Conservation (phyloP, 1,139 yeast genomes). For the Debaryomycetaceae sp. region DNA sequence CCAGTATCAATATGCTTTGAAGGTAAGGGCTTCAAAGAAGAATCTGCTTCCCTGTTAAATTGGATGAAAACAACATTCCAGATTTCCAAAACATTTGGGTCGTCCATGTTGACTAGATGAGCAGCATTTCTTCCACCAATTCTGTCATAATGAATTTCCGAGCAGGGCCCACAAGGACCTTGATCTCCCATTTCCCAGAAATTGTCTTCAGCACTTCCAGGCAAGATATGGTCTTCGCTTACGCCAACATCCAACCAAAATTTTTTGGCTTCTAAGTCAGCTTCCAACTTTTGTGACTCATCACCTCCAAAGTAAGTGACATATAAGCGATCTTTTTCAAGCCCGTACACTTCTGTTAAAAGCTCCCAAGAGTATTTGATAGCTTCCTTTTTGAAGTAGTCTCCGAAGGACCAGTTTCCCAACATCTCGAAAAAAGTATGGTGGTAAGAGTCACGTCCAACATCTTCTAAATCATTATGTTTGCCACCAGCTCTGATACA, state of each 20-base stretch:
- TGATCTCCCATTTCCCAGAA: slow-evolving; percentile 99
- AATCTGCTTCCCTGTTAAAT: slow-evolving; percentile 88
- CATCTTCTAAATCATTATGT: slow-evolving; percentile 97
- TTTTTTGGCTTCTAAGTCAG: slow-evolving; percentile 90
- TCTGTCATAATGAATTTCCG: slow-evolving; percentile 95
- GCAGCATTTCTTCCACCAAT: slow-evolving; percentile 98
- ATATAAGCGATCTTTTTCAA: slow-evolving; percentile 74
- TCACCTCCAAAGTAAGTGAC: slow-evolving; percentile 98
- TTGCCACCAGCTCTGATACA: slow-evolving; percentile 99
- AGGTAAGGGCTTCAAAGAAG: slow-evolving; percentile 79
- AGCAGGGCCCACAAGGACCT: slow-evolving; percentile 99
- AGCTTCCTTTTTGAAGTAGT: slow-evolving; percentile 94
- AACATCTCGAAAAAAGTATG: slow-evolving; percentile 98
- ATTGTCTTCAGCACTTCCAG: slow-evolving; percentile 87
- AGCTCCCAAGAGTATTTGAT: slow-evolving; percentile 87
- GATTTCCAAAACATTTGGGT: slow-evolving; percentile 93
- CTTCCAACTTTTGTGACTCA: slow-evolving; percentile 72
- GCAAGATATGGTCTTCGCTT: slow-evolving; percentile 84
- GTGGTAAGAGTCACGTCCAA: slow-evolving; percentile 95
- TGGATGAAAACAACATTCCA: slow-evolving; percentile 98
- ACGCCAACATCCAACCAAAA: slow-evolving; percentile 88
- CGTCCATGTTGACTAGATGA: slow-evolving; percentile 85
- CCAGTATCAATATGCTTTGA: slow-evolving; percentile 97
- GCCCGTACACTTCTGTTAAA: slow-evolving; percentile 76
- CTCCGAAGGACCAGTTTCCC: slow-evolving; percentile 99